Base-by-base conservation (phyloP, 345 rosid species). In the Citrus maxima region DNA sequence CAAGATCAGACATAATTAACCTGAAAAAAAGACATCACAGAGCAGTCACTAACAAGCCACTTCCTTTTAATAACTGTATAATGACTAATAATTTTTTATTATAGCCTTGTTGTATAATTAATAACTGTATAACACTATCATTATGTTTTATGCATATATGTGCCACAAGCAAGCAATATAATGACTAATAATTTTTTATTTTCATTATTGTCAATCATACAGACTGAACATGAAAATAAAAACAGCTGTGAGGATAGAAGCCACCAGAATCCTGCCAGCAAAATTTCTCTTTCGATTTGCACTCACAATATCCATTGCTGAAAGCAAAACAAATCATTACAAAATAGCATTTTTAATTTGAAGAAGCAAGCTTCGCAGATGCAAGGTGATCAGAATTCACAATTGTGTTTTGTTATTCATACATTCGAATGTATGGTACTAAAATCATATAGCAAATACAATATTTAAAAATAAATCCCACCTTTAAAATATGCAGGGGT, bases 241-340 rank as follows among this genome's bases (percentile, higher is more conserved):
- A 49, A 83, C 67, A 32, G 87, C 79, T 58, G 82, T 73, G 56
- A 87, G 82, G 30, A 75, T 30, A 51, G 84, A 86, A 67, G 82
- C 85, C 64, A 83, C 67, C 75, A 85, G 64, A 77, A 87, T 70
- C 81, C 77, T 78, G 51, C 84, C 85, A 1, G 72, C 63, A 37
- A 71, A 70, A 74, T 65, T 82, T 24, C 81, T 61, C 79, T 70
- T 85, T 74, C 25, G 67, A 21, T 85, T 85, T 7, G 74, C 69
- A 42, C 81, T 86, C 2, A 78, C 34, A 73, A 77, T 61, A 28
- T 87, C 88, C 88, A 87, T 81, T 30, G 77, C 88, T 87, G 84
- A 67, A 84, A 74, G 61, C 38, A 70, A 35, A 21, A 70, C 56
- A 49, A 28, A 51, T 18, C 19, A 62, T 64, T 27, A 16, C 67